Base-by-base conservation (phyloP, 2,329 filamentous ascomycete genomes). In the Stagonosporopsis vannaccii region DNA sequence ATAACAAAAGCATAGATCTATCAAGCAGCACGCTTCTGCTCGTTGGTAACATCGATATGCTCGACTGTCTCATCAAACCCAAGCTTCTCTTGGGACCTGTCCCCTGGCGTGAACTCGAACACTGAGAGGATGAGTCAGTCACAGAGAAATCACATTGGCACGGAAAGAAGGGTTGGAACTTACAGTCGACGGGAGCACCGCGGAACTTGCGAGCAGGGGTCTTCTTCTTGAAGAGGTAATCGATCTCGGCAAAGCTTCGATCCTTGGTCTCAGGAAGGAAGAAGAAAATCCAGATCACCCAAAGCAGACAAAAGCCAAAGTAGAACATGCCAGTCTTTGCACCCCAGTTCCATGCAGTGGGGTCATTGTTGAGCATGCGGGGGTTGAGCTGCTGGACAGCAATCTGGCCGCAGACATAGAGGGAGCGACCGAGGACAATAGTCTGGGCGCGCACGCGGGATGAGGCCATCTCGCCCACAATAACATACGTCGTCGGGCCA, bases 391-490 rank as follows among this genome's bases (percentile, higher is more conserved):
- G 87, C 56, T 87, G 88, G 72, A 86, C 89, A 66, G 95, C 77
- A 62, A 97, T 94, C 28, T 60, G 51, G 8, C 60, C 59, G 20
- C 95, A 79, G 67, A 93, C 80, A 65, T 80, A 80, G 11, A 42
- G 41, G 59, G 90, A 88, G 45, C 92, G 87, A 2, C 89, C 90
- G 4, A 96, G 83, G 1, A 92, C 91, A 30, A 96, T 88, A 0
- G 91, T 95, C 81, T 96, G 96, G 78, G 92, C 91, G 70, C 93
- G 90, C 26, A 97, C 82, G 6, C 91, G 85, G 15, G 90, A 86
- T 0, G 91, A 91, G 0, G 91, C 91, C 20, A 96, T 77, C 74
- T 96, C 92, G 1, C 89, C 85, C 3, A 96, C 90, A 7, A 96
- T 84, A 0, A 91, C 93, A 78, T 95, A 96, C 75, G 89, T 91